Evolutionary conservation across 768 basidiomycete genomes (phyloP), one percentile per base, ranked within the genome.

Genomic region (Pleurotus salmoneostramineus): DNA sequence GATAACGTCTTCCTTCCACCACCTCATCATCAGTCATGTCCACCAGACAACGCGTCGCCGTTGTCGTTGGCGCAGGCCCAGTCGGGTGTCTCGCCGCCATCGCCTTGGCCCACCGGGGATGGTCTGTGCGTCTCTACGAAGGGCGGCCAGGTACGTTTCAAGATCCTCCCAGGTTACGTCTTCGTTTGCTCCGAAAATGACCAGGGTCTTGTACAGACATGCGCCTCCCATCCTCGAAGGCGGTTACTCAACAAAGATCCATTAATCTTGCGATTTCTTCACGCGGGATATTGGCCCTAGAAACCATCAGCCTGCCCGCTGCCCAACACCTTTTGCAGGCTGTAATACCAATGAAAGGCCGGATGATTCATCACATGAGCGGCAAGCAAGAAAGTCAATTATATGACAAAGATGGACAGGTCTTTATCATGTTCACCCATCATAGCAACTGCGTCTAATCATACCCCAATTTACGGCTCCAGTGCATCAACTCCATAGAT

Each of bases 251-350:
- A 66, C 89, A 91, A 68, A 84, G 96, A 58, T 97, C 95, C 57
- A 97, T 98, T 73, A 98, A 98, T 75, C 79, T 98, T 56, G 95
- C 95, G 31, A 93, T 98, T 59, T 98, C 95, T 15, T 87, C 93
- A 58, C 86, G 96, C 45, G 96, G 95, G 62, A 88, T 98, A 57
- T 85, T 88, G 65, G 96, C 95, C 45, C 77, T 98, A 47, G 80
- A 87, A 65, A 84, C 87, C 56, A 82, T 99, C 61, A 90, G 95
- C 73, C 77, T 84, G 43, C 80, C 76, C 37, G 75, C 84, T 61
- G 84, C 89, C 27, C 78, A 83, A 56, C 78, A 85, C 60, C 89
- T 95, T 66, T 71, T 96, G 64, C 74, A 85, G 63, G 79, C 84
- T 33, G 88, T 87, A 42, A 95, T 98, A 72, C 95, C 95, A 63